Evolutionary conservation across 176 grass and related monocot species (phyloP), one percentile per base, ranked within the genome.

Genomic region (Aegilops tauschii): DNA sequence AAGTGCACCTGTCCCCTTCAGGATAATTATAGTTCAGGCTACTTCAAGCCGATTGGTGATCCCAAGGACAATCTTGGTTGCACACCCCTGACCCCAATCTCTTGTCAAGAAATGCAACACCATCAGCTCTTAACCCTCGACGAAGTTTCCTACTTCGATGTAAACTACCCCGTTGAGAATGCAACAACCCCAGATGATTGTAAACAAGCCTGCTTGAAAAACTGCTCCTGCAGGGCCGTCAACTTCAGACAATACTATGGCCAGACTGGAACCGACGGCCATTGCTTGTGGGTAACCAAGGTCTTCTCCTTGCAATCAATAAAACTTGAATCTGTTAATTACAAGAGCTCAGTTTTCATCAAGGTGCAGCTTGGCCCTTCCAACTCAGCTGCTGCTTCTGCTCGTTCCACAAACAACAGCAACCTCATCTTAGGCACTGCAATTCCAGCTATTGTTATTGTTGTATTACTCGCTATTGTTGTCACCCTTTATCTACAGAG

Each of bases 1-100:
- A 45, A 45, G 42, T 2, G 89, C 34, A 84, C 37, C 37, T 91
- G 89, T 58, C 89, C 89, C 18, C 25, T 65, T 25, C 16, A 28
- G 25, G 28, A 4, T 6, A 58, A 72, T 3, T 13, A 47, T 47
- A 47, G 12, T 3, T 44, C 4, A 16, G 12, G 13, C 13, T 50
- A 50, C 13, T 87, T 87, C 74, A 64, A 84, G 32, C 39, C 34
- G 6, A 18, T 91, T 6, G 61, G 80, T 37, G 73, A 44, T 12
- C 14, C 25, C 37, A 54, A 91, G 40, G 69, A 74, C 3, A 84
- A 68, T 39, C 65, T 84, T 2, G 91, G 87, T 16, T 50, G 47
- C 47, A 16, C 47, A 50, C 47, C 47, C 13, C 13, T 50, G 47
- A 50, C 1, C 13, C 40, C 84, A 85, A 63, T 63, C 9, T 63